Evolutionary conservation across 2,329 filamentous ascomycete genomes (phyloP).

Genomic region (Coleophoma crateriformis): DNA sequence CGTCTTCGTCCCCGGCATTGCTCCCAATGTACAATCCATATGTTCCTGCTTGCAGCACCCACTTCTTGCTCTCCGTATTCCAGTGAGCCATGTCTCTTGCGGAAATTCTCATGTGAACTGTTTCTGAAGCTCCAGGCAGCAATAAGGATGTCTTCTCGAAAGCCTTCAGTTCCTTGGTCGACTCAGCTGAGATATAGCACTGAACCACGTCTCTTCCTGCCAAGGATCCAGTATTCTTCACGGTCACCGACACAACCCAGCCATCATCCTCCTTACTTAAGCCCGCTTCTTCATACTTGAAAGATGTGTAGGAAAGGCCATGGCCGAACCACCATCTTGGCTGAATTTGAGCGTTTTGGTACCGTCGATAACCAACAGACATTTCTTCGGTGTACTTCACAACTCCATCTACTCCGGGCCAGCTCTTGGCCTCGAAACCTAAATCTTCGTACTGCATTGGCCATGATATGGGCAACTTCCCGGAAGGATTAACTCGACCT

Average conservation of each 20-base stretch:
- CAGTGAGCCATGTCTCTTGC: neutral
- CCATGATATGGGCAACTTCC: constrained; percentile 1
- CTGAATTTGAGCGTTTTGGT: neutral
- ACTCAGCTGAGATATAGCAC: constrained; percentile 45
- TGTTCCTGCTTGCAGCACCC: neutral
- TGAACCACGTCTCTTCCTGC: constrained; percentile 49
- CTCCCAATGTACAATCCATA: neutral
- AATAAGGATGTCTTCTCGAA: constrained; percentile 43
- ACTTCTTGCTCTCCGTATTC: neutral
- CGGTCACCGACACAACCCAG: constrained; percentile 35
- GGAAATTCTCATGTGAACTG: neutral
- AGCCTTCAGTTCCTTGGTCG: constrained; percentile 56
- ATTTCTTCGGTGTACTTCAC: constrained; percentile 1
- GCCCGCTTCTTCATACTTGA: neutral
- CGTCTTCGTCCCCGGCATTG: neutral
- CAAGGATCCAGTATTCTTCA: constrained; percentile 54
- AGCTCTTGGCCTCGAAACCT: neutral
- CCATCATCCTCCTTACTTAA: neutral
- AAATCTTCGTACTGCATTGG: neutral
- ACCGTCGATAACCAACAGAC: constrained; percentile 1
- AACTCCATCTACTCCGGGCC: neutral
- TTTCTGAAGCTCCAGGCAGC: neutral
- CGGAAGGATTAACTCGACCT: neutral
- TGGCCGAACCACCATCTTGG: neutral
- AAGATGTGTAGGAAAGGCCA: constrained; percentile 1